Conservation (phyloP, 2,329 filamentous ascomycete genomes). For the Trichophyton equinum region DNA sequence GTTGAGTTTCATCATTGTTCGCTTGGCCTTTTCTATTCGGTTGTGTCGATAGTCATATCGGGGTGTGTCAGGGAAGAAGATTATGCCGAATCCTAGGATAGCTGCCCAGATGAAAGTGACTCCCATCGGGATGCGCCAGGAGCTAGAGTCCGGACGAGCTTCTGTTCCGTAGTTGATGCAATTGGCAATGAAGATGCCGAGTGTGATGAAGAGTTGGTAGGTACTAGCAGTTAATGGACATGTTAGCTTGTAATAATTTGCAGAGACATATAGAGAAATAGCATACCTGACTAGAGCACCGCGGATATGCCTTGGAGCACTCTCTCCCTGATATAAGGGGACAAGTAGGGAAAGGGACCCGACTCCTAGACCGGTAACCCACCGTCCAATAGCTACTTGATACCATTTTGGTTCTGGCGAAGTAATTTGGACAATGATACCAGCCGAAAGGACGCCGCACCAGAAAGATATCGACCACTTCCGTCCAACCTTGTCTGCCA, state of each 20-base stretch:
- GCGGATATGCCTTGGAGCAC: slow-evolving; percentile 35
- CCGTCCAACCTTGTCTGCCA: slow-evolving; percentile 35
- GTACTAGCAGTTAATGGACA: slow-evolving; percentile 19
- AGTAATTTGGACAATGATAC: slow-evolving; percentile 37
- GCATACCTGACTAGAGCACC: slow-evolving; percentile 33
- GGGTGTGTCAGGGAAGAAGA: slow-evolving; percentile 47
- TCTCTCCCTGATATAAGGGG: slow-evolving; percentile 39
- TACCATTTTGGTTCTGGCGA: slow-evolving; percentile 29
- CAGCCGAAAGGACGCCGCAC: slow-evolving; percentile 34
- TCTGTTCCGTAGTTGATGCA: slow-evolving; percentile 39
- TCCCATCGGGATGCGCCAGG: slow-evolving; percentile 42
- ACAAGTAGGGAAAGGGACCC: slow-evolving; percentile 36
- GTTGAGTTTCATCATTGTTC: slow-evolving; percentile 44
- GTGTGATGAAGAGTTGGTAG: slow-evolving; percentile 40
- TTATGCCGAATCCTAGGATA: slow-evolving; percentile 43
- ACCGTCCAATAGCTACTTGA: slow-evolving; percentile 35
- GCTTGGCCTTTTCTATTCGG: slow-evolving; percentile 39
- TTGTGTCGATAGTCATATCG: slow-evolving; percentile 46
- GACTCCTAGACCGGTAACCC: slow-evolving; percentile 37
- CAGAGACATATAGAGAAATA: not conserved
- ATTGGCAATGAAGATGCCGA: slow-evolving; percentile 39
- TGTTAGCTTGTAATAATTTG: not conserved
- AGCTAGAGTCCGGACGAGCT: slow-evolving; percentile 30
- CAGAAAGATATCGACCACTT: slow-evolving; percentile 35
- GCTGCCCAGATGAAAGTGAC: slow-evolving; percentile 46